Conservation (phyloP, 805 yeast species). For the Candida krabiensis region DNA sequence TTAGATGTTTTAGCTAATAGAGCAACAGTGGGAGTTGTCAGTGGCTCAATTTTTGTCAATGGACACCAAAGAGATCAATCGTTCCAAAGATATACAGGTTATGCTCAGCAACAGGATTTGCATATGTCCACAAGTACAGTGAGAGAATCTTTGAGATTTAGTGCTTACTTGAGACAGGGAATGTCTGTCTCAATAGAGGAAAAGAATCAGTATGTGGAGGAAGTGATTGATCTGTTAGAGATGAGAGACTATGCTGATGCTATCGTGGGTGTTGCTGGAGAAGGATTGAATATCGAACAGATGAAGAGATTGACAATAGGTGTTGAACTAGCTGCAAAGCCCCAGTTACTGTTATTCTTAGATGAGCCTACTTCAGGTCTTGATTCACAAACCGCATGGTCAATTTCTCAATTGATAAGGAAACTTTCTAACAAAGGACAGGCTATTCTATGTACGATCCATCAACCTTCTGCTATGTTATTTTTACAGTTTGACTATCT, state of each 20-base stretch:
- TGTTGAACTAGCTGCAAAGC: constrained; percentile 53
- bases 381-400: constrained; percentile 58
- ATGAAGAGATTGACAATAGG: constrained; percentile 52
- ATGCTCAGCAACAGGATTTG: constrained; percentile 57
- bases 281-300: constrained; percentile 53
- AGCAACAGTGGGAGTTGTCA: constrained; percentile 49
- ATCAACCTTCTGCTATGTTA: constrained; percentile 78
- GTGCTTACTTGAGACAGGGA: constrained; percentile 48
- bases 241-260: constrained; percentile 56
- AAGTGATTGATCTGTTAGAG: constrained; percentile 44
- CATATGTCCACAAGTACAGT: constrained; percentile 49
- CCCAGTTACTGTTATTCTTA: constrained; percentile 48
- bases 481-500: constrained; percentile 74
- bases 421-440: constrained; percentile 49
- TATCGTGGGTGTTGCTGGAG: constrained; percentile 44
- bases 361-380: constrained; percentile 64
- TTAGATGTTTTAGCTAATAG: constrained; percentile 51
- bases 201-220: constrained; percentile 49
- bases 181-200: constrained; percentile 38
- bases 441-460: constrained; percentile 65
- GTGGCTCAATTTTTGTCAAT: constrained; percentile 55
- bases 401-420: constrained; percentile 49
- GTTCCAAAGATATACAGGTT: constrained; percentile 51
- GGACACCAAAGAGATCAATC: constrained; percentile 45
- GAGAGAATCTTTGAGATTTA: constrained; percentile 48